A percentile compares a stretch with the other conserved stretches of the same genome.
Conservation (phyloP, 2,329 filamentous ascomycete genomes). For the Neopestalotiopsis sp. region DNA sequence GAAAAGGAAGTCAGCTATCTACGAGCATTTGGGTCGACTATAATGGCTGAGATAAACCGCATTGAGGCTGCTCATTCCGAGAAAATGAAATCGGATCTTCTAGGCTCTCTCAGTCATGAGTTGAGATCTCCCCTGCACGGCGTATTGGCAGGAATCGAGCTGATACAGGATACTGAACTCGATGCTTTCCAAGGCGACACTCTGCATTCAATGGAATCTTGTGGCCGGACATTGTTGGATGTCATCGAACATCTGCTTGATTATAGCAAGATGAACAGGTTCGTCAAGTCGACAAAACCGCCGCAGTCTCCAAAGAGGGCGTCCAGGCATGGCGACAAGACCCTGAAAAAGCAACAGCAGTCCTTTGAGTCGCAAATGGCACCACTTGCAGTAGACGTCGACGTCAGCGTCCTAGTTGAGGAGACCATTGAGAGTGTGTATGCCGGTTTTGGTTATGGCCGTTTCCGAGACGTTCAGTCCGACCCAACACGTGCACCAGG, state of each 20-base stretch:
- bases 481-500: not conserved
- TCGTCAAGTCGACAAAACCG: constrained; percentile 22
- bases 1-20: constrained; percentile 56
- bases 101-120: constrained; percentile 66
- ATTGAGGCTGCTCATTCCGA: constrained; percentile 43
- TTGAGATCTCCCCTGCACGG: constrained; percentile 66
- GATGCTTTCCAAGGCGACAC: constrained; percentile 52
- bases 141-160: constrained; percentile 58
- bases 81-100: constrained; percentile 60
- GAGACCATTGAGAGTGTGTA: constrained; percentile 55
- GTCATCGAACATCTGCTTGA: constrained; percentile 59
- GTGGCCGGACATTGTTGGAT: constrained; percentile 56
- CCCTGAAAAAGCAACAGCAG: constrained; percentile 18
- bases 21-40: constrained; percentile 55
- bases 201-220: constrained; percentile 55
- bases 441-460: constrained; percentile 46
- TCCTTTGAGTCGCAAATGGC: constrained; percentile 30
- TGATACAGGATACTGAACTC: constrained; percentile 58
- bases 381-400: constrained; percentile 32
- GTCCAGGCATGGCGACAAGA: constrained; percentile 20
- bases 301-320: constrained; percentile 16
- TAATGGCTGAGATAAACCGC: constrained; percentile 61
- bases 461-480: not conserved
- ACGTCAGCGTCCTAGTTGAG: constrained; percentile 48
- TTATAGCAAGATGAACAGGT: constrained; percentile 60